Conservation (phyloP, 176 grass and related monocot species). For the Oryza meyeriana region DNA sequence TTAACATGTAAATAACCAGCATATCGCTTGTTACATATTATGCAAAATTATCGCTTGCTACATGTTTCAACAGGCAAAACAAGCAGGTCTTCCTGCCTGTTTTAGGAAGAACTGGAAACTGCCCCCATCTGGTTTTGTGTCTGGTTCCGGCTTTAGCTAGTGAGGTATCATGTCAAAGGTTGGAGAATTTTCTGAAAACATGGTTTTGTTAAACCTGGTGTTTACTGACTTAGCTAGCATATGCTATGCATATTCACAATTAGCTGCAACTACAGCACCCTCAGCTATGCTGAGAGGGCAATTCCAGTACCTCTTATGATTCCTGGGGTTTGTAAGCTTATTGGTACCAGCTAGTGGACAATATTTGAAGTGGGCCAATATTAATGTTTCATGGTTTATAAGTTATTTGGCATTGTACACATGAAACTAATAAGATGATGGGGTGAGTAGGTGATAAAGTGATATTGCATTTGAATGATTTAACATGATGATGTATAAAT, state of each 20-base stretch:
- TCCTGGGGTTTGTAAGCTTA: not conserved
- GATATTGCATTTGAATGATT: not conserved
- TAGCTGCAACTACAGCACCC: not conserved
- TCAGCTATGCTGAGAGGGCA: not conserved
- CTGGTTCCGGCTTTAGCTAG: not conserved
- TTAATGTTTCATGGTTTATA: not conserved
- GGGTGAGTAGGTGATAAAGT: not conserved
- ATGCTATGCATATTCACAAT: not conserved
- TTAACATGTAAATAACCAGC: slow-evolving; percentile 9
- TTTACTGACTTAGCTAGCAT: not conserved
- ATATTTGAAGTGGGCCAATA: not conserved
- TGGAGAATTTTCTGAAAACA: not conserved
- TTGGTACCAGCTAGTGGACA: not conserved
- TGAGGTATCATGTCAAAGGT: not conserved
- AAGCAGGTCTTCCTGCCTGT: not conserved
- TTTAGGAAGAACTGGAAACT: not conserved
- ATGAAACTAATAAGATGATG: not conserved
- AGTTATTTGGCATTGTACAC: not conserved
- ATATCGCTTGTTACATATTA: not conserved
- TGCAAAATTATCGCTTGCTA: slow-evolving; percentile 5
- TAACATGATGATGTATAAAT: not conserved
- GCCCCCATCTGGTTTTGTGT: not conserved
- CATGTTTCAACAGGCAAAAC: not conserved
- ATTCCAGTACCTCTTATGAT: not conserved
- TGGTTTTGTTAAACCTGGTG: not conserved